Conservation (phyloP, 768 basidiomycete species). For the Leccinellum rugosiceps region DNA sequence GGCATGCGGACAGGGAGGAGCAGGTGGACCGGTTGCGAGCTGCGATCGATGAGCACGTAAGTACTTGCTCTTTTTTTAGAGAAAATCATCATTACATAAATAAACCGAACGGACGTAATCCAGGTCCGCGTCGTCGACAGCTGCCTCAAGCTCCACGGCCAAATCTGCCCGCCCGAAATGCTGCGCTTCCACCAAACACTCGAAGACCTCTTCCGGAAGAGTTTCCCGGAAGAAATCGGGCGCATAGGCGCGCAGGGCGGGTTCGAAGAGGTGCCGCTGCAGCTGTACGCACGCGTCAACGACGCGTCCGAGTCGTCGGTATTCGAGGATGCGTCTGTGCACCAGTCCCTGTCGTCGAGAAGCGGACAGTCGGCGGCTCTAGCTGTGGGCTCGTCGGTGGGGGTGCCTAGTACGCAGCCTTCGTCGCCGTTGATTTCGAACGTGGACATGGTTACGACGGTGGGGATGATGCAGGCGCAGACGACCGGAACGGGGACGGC, state of each 20-base stretch:
- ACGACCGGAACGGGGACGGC: conserved; percentile 18
- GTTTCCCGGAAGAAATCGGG: conserved; percentile 79
- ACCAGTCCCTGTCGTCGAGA: conserved; percentile 47
- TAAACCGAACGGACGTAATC: background rate
- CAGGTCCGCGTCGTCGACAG: conserved; percentile 79
- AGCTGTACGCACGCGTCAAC: conserved; percentile 40
- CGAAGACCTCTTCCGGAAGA: conserved; percentile 80
- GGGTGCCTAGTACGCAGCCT: conserved; percentile 41
- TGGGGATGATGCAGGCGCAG: too few relatives aligned
- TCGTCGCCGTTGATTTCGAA: conserved; percentile 32
- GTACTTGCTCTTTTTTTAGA: conserved; percentile 17
- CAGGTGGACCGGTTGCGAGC: conserved; percentile 67
- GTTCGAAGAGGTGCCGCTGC: conserved; percentile 44
- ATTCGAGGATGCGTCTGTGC: conserved; percentile 45
- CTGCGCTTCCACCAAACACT: conserved; percentile 90
- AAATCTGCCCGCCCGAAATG: conserved; percentile 83
- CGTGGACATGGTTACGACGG: background rate
- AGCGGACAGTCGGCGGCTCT: conserved; percentile 45
- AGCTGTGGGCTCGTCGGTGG: conserved; percentile 43
- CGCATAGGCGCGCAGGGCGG: conserved; percentile 60
- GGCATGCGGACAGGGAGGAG: conserved; percentile 67
- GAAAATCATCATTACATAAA: fast-evolving
- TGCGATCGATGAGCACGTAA: conserved; percentile 81
- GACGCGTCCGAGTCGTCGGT: conserved; percentile 40
- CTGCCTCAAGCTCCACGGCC: conserved; percentile 79